Conservation (phyloP, 495 filamentous ascomycete species). For the Trichoderma orchidacearum region DNA sequence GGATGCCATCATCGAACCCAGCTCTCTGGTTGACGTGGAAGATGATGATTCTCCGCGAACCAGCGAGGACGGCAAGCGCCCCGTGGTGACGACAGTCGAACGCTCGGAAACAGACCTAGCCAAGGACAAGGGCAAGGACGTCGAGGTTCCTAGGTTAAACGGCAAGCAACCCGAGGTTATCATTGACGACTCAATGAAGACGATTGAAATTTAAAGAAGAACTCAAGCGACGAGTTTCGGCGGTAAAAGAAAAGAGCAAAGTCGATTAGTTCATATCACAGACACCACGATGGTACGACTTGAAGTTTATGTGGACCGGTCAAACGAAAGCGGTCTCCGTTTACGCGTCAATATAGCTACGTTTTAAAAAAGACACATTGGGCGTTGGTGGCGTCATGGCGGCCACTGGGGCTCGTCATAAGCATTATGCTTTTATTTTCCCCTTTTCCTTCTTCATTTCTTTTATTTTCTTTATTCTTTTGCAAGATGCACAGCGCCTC, state of each 20-base stretch:
- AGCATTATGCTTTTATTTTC: not conserved
- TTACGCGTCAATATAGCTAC: not conserved
- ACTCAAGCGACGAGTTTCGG: not conserved
- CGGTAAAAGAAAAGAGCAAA: not conserved
- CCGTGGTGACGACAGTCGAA: conserved; percentile 10
- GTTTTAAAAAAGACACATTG: not conserved
- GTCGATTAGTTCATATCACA: not conserved
- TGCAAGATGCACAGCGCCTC: not conserved
- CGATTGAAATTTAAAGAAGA: conserved; percentile 37
- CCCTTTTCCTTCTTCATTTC: not conserved
- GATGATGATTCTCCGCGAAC: conserved; percentile 23
- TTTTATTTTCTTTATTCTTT: not conserved
- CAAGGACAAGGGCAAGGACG: conserved; percentile 11
- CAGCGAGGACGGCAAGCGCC: conserved; percentile 27
- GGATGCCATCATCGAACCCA: conserved; percentile 11
- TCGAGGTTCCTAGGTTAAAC: not conserved
- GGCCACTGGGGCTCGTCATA: not conserved
- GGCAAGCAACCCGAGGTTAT: conserved; percentile 19
- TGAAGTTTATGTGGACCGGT: not conserved
- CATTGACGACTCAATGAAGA: conserved; percentile 39
- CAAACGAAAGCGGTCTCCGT: not conserved
- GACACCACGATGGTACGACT: not conserved
- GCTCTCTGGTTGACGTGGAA: conserved; percentile 36
- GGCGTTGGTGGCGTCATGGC: not conserved
- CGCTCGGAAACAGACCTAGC: conserved; percentile 9